Conservation (phyloP, 768 basidiomycete genomes). For the Lactarius sanguifluus region DNA sequence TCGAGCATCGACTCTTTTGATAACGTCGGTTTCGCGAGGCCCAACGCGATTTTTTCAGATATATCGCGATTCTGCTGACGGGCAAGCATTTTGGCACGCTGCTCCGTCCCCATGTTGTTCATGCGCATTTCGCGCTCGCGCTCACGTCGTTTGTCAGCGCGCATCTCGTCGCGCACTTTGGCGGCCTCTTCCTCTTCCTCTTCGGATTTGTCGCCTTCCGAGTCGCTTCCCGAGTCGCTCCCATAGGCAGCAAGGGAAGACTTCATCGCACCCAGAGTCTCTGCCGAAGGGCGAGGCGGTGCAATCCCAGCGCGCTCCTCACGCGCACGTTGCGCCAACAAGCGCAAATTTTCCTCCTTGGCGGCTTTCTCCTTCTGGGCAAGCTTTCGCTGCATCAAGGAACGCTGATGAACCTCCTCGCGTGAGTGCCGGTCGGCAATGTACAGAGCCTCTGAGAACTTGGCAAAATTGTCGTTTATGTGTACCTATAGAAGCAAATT, state of each 20-base stretch:
- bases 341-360: conserved; percentile 93
- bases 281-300: conserved; percentile 62
- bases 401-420: conserved; percentile 94
- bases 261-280: conserved; percentile 68
- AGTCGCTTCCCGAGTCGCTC: conserved; percentile 68
- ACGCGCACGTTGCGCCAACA: conserved; percentile 92
- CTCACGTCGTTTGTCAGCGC: conserved; percentile 88
- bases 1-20: conserved; percentile 98
- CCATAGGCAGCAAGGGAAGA: conserved; percentile 84
- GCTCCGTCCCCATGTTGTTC: conserved; percentile 98
- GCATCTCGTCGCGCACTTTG: conserved; percentile 85
- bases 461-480: conserved; percentile 99
- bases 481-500: conserved; percentile 59
- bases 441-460: conserved; percentile 95
- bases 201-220: conserved; percentile 52
- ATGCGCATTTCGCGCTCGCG: conserved; percentile 97
- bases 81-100: conserved; percentile 92
- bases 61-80: conserved; percentile 98
- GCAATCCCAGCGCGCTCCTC: conserved; percentile 86
- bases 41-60: conserved; percentile 97
- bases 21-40: conserved; percentile 92
- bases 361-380: conserved; percentile 96
- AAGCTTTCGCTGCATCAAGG: conserved; percentile 98
- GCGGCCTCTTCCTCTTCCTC: conserved; percentile 69
- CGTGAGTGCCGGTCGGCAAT: conserved; percentile 96